Conservation (phyloP, 768 basidiomycete genomes). For the Myochromella boudieri region DNA sequence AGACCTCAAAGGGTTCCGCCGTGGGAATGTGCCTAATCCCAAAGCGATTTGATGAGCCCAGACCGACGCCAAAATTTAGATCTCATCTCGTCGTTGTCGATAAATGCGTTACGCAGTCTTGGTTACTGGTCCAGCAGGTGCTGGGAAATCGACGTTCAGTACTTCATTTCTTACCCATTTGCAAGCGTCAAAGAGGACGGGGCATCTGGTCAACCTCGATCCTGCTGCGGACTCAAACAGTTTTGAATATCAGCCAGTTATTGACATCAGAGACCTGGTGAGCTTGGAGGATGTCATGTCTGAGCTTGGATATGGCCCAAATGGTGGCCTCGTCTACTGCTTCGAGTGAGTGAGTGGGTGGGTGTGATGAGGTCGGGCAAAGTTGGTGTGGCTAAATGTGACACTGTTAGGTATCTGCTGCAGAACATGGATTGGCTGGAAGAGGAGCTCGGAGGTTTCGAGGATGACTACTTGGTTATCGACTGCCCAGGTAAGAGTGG, state of each 20-base stretch:
- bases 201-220: constrained; percentile 95
- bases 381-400: background rate
- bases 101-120: constrained; percentile 88
- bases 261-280: constrained; percentile 93
- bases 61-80: background rate
- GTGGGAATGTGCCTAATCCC: constrained; percentile 17
- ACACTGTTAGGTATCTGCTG: constrained; percentile 73
- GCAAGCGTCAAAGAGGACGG: constrained; percentile 73
- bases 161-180: constrained; percentile 88
- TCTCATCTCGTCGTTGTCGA: background rate
- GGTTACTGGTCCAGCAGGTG: constrained; percentile 94
- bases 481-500: constrained; percentile 77
- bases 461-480: constrained; percentile 92
- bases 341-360: constrained; percentile 89
- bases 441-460: constrained; percentile 91
- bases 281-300: constrained; percentile 94
- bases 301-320: constrained; percentile 93
- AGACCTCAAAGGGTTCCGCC: constrained; percentile 12
- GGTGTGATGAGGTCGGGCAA: background rate
- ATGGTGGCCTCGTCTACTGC: constrained; percentile 96
- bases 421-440: constrained; percentile 99
- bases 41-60: too few species aligned
- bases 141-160: constrained; percentile 96
- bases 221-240: constrained; percentile 86
- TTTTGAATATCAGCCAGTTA: constrained; percentile 89